Base-by-base conservation (phyloP, 2,329 filamentous ascomycete species). In the Xylaria sp. region DNA sequence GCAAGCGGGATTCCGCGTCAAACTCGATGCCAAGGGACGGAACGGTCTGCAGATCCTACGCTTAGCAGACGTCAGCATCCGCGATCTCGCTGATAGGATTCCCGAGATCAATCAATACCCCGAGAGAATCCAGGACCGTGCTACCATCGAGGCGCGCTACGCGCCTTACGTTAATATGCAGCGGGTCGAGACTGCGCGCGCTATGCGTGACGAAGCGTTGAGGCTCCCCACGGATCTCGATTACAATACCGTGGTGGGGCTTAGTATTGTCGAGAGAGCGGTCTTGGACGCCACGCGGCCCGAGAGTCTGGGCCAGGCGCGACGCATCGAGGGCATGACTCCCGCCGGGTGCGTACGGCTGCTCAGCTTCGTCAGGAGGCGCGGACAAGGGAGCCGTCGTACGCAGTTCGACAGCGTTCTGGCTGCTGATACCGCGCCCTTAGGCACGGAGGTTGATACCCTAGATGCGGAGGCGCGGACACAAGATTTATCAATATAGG, bases 241-340 rank as follows among this genome's bases (percentile, higher is more conserved):
- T 75, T 99, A 98, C 76, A 85, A 89, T 52, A 75, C 80, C 13
- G 86, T 99, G 0, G 83, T 86, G 41, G 94, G 94, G 0, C 83
- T 99, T 62, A 94, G 92, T 65, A 87, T 89, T 46, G 94, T 93
- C 67, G 96, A 98, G 83, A 91, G 88, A 80, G 85, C 89, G 33
- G 86, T 91, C 3, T 84, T 99, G 43, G 86, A 88, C 67, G 83
- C 85, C 2, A 92, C 93, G 1, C 84, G 89, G 61, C 96, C 96
- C 0, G 93, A 97, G 80, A 97, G 89, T 69, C 85, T 99, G 25
- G 95, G 93, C 0, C 96, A 98, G 86, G 95, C 95, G 39, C 86
- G 94, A 58, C 84, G 96, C 15, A 89, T 98, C 12, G 96, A 99
- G 80, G 95, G 95, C 3, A 84, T 91, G 70, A 91, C 89, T 23